phyloP scores from a whole-genome alignment of 2,329 filamentous ascomycete species.

The Colletotrichum camelliae region DNA sequence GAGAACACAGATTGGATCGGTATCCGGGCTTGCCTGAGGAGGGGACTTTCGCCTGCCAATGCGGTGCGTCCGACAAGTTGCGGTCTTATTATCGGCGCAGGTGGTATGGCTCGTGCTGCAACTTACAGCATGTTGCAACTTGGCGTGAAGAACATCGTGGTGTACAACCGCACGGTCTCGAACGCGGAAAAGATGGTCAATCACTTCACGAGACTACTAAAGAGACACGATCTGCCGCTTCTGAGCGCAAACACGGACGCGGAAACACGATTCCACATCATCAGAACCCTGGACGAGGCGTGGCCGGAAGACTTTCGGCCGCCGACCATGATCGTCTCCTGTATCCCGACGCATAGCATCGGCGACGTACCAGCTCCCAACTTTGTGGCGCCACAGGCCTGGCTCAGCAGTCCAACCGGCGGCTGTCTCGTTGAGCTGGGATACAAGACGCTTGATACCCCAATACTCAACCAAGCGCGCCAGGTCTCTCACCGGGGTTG shows the following conservation, averaged over 20 bases:
- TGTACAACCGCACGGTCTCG: constrained; percentile 73
- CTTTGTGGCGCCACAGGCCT: constrained; percentile 71
- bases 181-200: constrained; percentile 71
- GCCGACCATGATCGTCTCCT: constrained; percentile 78
- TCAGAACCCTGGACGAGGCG: constrained; percentile 60
- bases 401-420: constrained; percentile 75
- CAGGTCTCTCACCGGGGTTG: constrained; percentile 65
- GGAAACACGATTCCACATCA: constrained; percentile 58
- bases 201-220: constrained; percentile 69
- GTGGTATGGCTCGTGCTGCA: constrained; percentile 79
- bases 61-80: constrained; percentile 61
- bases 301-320: constrained; percentile 70
- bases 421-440: constrained; percentile 78
- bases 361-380: constrained; percentile 69
- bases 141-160: constrained; percentile 76
- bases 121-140: constrained; percentile 81
- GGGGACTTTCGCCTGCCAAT: constrained; percentile 76
- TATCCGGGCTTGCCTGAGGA: constrained; percentile 73
- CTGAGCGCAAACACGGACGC: constrained; percentile 40
- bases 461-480: constrained; percentile 72
- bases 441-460: constrained; percentile 76
- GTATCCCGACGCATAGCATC: constrained; percentile 74
- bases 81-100: constrained; percentile 68
- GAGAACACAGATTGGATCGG: constrained; percentile 87
- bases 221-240: constrained; percentile 45